These are phyloP conservation scores for Moricandia arvensis DNA, from an alignment of 345 rosid genomes.

Conservation along the genomic window DNA sequence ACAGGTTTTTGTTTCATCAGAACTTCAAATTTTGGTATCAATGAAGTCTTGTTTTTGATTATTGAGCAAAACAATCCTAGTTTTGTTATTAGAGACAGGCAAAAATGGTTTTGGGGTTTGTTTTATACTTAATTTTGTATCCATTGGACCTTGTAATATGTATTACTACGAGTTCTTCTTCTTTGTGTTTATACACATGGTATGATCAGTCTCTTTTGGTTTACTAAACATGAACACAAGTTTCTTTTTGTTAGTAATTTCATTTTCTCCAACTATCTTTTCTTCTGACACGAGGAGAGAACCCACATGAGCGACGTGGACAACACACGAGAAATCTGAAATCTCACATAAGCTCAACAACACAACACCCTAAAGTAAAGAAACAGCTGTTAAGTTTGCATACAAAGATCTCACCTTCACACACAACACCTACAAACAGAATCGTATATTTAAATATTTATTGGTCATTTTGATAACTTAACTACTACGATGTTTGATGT, in stretches of 20 bases:
- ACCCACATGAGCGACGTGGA: conserved; percentile 20
- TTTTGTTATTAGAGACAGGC: background rate
- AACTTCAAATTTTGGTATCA: background rate
- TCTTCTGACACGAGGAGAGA: background rate
- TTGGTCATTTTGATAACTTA: background rate
- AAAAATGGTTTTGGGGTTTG: background rate
- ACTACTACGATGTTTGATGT: background rate
- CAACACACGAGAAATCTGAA: conserved; percentile 33
- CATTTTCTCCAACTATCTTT: background rate
- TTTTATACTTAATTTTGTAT: background rate
- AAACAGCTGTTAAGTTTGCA: conserved; percentile 25
- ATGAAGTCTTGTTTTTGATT: background rate
- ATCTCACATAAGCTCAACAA: background rate
- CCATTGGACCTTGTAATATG: background rate
- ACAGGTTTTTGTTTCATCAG: background rate
- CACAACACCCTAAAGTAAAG: conserved; percentile 17
- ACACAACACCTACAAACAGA: conserved; percentile 6
- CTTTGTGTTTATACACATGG: background rate
- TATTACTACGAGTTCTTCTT: background rate
- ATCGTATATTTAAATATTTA: background rate
- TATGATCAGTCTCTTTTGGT: background rate
- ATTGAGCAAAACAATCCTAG: background rate
- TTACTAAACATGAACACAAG: background rate
- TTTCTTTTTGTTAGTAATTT: background rate
- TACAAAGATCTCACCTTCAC: conserved; percentile 8